Conservation (phyloP, 805 yeast genomes). For the Candida coleopterorum region DNA sequence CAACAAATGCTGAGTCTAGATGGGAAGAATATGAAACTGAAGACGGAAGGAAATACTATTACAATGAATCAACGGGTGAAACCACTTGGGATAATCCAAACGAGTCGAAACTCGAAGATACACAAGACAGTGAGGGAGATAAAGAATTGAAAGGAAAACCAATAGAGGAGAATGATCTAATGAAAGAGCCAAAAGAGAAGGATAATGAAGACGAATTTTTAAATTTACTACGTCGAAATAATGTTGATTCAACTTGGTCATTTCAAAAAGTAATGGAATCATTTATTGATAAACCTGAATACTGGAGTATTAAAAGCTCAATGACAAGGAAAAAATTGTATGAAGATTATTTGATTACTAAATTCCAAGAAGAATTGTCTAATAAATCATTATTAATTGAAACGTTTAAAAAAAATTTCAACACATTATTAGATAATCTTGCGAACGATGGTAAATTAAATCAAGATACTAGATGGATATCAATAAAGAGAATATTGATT, state of each 20-base stretch:
- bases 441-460: constrained; percentile 33
- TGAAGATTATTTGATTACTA: constrained; percentile 52
- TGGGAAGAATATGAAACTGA: constrained; percentile 48
- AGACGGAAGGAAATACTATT: constrained; percentile 63
- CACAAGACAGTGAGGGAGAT: constrained; percentile 13
- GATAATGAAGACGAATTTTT: constrained; percentile 46
- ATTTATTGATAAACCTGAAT: constrained; percentile 55
- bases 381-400: constrained; percentile 51
- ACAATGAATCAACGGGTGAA: constrained; percentile 56
- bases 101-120: constrained; percentile 25
- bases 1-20: not conserved
- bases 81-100: constrained; percentile 81
- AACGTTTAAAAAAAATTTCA: constrained; percentile 52
- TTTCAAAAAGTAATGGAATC: constrained; percentile 60
- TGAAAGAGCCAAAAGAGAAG: constrained; percentile 15
- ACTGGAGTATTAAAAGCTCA: constrained; percentile 65
- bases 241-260: constrained; percentile 73
- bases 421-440: constrained; percentile 39
- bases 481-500: constrained; percentile 44
- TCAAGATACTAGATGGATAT: constrained; percentile 61
- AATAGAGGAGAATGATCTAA: constrained; percentile 17
- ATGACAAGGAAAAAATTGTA: constrained; percentile 54
- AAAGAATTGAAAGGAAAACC: constrained; percentile 18
- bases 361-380: constrained; percentile 44
- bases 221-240: constrained; percentile 46